phyloP scores from a whole-genome alignment of 2,329 filamentous ascomycete species.

The Colletotrichum sp. region DNA sequence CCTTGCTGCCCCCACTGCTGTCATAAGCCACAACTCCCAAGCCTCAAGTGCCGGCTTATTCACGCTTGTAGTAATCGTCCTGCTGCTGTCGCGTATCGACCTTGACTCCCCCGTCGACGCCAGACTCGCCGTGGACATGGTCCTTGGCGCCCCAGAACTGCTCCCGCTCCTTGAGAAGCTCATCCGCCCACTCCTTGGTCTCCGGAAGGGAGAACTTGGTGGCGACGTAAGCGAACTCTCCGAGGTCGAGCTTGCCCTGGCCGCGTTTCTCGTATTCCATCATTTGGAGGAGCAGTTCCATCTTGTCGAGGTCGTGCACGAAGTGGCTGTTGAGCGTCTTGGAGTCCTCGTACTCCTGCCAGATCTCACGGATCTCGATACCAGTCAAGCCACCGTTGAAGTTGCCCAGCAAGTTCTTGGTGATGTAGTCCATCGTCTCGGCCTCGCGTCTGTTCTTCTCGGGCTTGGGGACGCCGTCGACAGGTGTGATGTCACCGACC shows the following conservation, averaged over 20 bases:
- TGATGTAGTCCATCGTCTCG: conserved; percentile 91
- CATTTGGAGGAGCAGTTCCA: conserved; percentile 95
- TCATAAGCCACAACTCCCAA: neutral
- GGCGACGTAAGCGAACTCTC: conserved; percentile 86
- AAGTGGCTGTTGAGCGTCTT: conserved; percentile 84
- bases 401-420: conserved; percentile 71
- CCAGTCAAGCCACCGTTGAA: conserved; percentile 76
- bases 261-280: conserved; percentile 87
- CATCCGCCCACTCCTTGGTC: conserved; percentile 78
- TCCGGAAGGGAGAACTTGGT: conserved; percentile 76
- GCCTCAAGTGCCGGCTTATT: neutral
- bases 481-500: conserved; percentile 95
- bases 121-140: conserved; percentile 52
- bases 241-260: conserved; percentile 72
- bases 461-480: conserved; percentile 81
- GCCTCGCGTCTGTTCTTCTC: conserved; percentile 91
- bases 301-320: conserved; percentile 97
- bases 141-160: conserved; percentile 68
- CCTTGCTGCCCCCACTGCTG: neutral
- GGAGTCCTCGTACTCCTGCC: conserved; percentile 95
- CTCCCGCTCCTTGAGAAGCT: conserved; percentile 78
- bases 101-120: conserved; percentile 40
- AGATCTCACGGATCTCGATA: conserved; percentile 76
- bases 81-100: conserved; percentile 43
- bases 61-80: conserved; percentile 52